Conservation (phyloP, 805 yeast genomes). For the Dipodascopsis uninucleata region DNA sequence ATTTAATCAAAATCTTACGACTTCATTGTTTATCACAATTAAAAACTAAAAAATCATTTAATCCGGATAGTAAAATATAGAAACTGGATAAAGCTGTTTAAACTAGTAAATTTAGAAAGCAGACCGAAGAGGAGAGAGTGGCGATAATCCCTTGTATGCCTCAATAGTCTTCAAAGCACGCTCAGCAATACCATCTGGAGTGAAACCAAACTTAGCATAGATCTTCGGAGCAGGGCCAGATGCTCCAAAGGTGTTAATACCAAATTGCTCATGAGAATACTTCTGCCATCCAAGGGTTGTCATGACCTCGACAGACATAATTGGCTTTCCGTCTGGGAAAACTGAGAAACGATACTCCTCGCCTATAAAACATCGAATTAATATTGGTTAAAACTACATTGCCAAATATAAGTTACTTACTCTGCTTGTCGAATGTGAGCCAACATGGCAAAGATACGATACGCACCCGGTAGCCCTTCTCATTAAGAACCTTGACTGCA, state of each 20-base stretch:
- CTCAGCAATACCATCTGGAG: slow-evolving; percentile 85
- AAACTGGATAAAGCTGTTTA: too few species aligned
- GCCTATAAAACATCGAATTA: too few species aligned
- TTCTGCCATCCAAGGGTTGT: slow-evolving; percentile 88
- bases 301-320: slow-evolving; percentile 90
- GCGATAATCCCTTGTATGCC: slow-evolving; percentile 69
- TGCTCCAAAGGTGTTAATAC: slow-evolving; percentile 93
- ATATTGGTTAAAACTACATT: too few species aligned
- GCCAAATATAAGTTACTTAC: too few species aligned
- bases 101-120: too few species aligned
- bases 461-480: slow-evolving; percentile 65
- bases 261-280: slow-evolving; percentile 95
- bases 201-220: slow-evolving; percentile 83
- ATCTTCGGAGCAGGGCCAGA: slow-evolving; percentile 85
- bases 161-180: slow-evolving; percentile 76
- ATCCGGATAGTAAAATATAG: too few species aligned
- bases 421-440: slow-evolving; percentile 81
- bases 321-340: slow-evolving; percentile 92
- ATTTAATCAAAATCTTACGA: too few species aligned
- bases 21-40: too few species aligned
- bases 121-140: slow-evolving; percentile 71
- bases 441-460: slow-evolving; percentile 94
- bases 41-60: too few species aligned
- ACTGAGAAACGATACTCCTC: slow-evolving; percentile 77
- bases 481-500: slow-evolving; percentile 68